These are phyloP conservation scores for Neonectria punicea DNA, from an alignment of 2,329 filamentous ascomycete genomes.

Conservation along the genomic window DNA sequence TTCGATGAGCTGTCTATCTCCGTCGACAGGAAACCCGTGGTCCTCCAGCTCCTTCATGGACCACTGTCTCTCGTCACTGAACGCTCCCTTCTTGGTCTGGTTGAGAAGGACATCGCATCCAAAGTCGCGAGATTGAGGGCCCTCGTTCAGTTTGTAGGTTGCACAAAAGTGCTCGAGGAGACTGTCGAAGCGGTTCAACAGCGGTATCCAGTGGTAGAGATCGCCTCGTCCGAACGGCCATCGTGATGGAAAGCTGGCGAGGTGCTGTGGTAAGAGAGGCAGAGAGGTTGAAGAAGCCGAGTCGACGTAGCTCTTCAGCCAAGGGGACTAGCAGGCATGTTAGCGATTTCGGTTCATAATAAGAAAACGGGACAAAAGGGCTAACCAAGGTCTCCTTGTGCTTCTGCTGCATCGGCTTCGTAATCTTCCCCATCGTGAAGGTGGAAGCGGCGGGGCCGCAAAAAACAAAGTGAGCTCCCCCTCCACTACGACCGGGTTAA, in stretches of 20 bases:
- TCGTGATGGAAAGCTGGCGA: slow-evolving; percentile 83
- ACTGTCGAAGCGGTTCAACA: slow-evolving; percentile 92
- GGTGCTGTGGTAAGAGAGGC: slow-evolving; percentile 79
- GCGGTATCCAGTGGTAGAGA: slow-evolving; percentile 96
- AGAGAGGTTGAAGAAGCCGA: slow-evolving; percentile 75
- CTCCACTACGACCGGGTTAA: slow-evolving; percentile 63
- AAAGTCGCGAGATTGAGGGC: slow-evolving; percentile 84
- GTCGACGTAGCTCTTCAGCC: slow-evolving; percentile 83
- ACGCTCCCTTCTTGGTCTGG: slow-evolving; percentile 61
- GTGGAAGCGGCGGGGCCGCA: slow-evolving; percentile 69
- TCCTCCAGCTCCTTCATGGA: slow-evolving; percentile 59
- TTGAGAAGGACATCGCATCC: slow-evolving; percentile 71
- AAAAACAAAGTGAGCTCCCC: slow-evolving; percentile 60
- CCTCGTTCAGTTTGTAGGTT: slow-evolving; percentile 81
- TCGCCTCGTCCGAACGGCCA: slow-evolving; percentile 98
- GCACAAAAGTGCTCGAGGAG: slow-evolving; percentile 85
- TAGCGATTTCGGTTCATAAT: slow-evolving; percentile 35
- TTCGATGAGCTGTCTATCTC: slow-evolving; percentile 83
- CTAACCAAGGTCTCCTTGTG: slow-evolving; percentile 74
- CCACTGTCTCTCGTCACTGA: slow-evolving; percentile 61
- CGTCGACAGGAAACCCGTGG: slow-evolving; percentile 76
- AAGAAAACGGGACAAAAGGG: background rate
- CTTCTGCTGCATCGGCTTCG: slow-evolving; percentile 73
- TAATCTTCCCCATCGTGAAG: slow-evolving; percentile 75
- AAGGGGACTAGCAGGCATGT: slow-evolving; percentile 75